These are phyloP conservation scores for Inosperma sp. DNA, from an alignment of 768 basidiomycete species.

Conservation along the genomic window DNA sequence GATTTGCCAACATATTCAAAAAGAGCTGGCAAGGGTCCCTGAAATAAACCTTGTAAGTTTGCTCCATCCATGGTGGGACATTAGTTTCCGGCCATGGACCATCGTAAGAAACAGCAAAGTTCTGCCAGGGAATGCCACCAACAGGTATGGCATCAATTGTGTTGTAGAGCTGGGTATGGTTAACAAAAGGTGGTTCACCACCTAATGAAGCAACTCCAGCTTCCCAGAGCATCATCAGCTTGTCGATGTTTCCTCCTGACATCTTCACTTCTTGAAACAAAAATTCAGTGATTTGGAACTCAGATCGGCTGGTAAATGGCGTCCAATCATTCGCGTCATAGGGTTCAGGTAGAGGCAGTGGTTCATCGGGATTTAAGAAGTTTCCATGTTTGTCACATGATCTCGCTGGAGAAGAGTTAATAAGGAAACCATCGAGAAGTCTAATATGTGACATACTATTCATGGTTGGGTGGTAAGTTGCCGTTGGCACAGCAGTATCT, in stretches of 20 bases:
- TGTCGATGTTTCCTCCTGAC: conserved; percentile 21
- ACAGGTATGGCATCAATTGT: conserved; percentile 33
- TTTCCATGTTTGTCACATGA: conserved; percentile 8
- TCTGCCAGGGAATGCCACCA: conserved; percentile 36
- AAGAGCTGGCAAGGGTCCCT: conserved; percentile 27
- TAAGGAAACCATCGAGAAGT: neutral
- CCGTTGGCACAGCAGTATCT: neutral
- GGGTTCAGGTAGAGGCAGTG: neutral
- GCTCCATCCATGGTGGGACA: neutral
- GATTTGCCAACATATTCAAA: conserved; percentile 27
- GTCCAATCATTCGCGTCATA: conserved; percentile 9
- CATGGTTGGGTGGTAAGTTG: neutral
- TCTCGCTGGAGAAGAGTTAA: neutral
- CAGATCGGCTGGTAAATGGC: conserved; percentile 13
- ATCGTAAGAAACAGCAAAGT: conserved; percentile 28
- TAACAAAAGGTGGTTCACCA: conserved; percentile 28
- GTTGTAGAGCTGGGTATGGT: conserved; percentile 27
- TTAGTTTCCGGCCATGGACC: conserved; percentile 15
- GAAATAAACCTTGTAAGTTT: conserved; percentile 28
- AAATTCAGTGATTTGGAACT: conserved; percentile 19
- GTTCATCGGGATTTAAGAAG: neutral
- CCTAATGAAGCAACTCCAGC: neutral
- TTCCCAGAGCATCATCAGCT: conserved; percentile 24
- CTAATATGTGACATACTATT: neutral
- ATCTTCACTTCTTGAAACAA: conserved; percentile 18